phyloP scores from a whole-genome alignment of 2,329 filamentous ascomycete genomes.

The Colletotrichum tabaci region DNA sequence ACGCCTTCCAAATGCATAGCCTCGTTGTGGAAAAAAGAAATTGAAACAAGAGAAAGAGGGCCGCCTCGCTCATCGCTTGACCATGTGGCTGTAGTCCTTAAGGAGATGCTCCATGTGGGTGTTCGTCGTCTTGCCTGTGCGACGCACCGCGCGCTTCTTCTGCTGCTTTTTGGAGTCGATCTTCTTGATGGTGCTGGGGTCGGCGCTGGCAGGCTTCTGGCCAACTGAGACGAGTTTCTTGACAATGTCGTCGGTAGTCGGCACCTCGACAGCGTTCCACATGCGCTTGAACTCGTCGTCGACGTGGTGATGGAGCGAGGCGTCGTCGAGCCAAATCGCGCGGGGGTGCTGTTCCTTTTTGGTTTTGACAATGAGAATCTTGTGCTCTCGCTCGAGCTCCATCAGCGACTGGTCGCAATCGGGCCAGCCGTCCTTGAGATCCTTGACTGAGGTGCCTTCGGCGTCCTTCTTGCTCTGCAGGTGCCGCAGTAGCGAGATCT shows the following conservation, averaged over 20 bases:
- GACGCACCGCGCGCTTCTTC: slow-evolving; percentile 77
- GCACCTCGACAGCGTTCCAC: slow-evolving; percentile 87
- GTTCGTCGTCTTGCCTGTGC: slow-evolving; percentile 87
- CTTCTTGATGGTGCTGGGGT: slow-evolving; percentile 72
- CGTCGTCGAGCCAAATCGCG: slow-evolving; percentile 91
- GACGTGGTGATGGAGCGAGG: slow-evolving; percentile 80
- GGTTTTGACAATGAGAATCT: slow-evolving; percentile 87
- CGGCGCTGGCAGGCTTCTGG: slow-evolving; percentile 87
- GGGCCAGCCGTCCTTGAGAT: slow-evolving; percentile 96
- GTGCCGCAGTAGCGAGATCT: slow-evolving; percentile 82
- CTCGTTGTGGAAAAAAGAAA: not conserved
- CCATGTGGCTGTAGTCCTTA: slow-evolving; percentile 75
- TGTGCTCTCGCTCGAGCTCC: slow-evolving; percentile 82
- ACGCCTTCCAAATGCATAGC: slow-evolving; percentile 35
- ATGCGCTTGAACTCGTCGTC: slow-evolving; percentile 87
- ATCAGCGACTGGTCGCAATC: slow-evolving; percentile 85
- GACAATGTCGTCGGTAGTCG: slow-evolving; percentile 82
- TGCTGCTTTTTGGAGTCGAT: slow-evolving; percentile 77
- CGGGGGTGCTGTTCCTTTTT: slow-evolving; percentile 92
- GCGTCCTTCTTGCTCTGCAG: slow-evolving; percentile 87
- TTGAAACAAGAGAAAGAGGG: no score
- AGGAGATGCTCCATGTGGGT: slow-evolving; percentile 88
- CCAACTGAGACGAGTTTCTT: slow-evolving; percentile 83
- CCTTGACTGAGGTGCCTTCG: slow-evolving; percentile 85
- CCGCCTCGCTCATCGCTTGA: slow-evolving; percentile 53